phyloP scores from a whole-genome alignment of 176 grass and related monocot genomes.

The Zoysia japonica region DNA sequence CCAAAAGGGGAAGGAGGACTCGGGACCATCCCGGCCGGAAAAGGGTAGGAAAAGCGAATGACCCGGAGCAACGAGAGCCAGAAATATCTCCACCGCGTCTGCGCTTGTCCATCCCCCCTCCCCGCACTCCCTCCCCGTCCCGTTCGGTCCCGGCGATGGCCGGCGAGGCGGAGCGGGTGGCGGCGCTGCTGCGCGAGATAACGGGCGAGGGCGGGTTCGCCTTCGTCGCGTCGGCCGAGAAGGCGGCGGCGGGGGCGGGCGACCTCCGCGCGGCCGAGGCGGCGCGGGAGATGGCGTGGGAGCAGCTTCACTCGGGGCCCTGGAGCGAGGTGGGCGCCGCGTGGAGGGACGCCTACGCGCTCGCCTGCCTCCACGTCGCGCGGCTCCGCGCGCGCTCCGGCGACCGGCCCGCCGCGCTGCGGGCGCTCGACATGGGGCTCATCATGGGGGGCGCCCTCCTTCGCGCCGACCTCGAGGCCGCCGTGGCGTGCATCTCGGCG shows the following conservation, averaged over 20 bases:
- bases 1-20: conserved; percentile 4
- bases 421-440: conserved; percentile 89
- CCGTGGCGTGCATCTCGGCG: conserved; percentile 46
- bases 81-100: conserved; percentile 49
- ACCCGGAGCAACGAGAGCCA: conserved; percentile 22
- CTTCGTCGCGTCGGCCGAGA: conserved; percentile 74
- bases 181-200: conserved; percentile 58
- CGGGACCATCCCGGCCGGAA: background rate
- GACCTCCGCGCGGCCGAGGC: conserved; percentile 85
- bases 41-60: background rate
- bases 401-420: conserved; percentile 58
- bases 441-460: conserved; percentile 89
- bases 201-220: conserved; percentile 79
- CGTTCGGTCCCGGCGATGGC: background rate
- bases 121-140: background rate
- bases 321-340: conserved; percentile 67
- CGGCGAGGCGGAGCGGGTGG: conserved; percentile 40
- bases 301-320: conserved; percentile 91
- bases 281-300: conserved; percentile 93
- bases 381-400: conserved; percentile 45
- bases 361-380: conserved; percentile 88
- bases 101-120: conserved; percentile 22
- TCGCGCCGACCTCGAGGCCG: conserved; percentile 60
- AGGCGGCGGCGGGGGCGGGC: conserved; percentile 50
- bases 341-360: conserved; percentile 89